Base-by-base conservation (phyloP, 2,329 filamentous ascomycete genomes). In the Thielaviopsis euricoi region DNA sequence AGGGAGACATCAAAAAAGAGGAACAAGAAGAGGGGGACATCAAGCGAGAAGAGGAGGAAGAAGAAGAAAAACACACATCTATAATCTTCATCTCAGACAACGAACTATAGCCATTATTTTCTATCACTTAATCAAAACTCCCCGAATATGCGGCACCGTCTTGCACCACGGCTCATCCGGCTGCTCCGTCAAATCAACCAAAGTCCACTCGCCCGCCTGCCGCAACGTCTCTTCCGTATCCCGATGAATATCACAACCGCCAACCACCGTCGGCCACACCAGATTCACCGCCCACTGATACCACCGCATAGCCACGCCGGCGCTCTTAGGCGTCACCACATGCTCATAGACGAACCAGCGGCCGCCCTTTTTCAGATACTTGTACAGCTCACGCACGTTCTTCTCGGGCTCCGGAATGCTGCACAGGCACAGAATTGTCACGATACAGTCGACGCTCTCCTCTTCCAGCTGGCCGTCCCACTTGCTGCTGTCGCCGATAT, bases 291-390 rank as follows among this genome's bases (percentile, higher is more conserved):
- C 66, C 1, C 71, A 68, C 64, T 81, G 78, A 65, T 80, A 81
- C 17, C 69, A 56, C 13, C 64, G 61, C 63, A 80, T 70, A 23
- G 68, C 64, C n/a, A 17, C 10, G 64, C 70, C 69, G 6, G 71
- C 71, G 10, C 69, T 70, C 4, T 66, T 63, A 50, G 69, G 68
- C 54, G 67, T 67, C 57, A 67, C 65, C 46, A 85, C 78, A 63
- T 85, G 81, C 69, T 85, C 81, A 62, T 76, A 83, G 0, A 80
- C 73, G 61, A 82, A 80, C 80, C 80, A 83, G 43, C 76, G 70
- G 0, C 81, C 81, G 5, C 81, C 81, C 5, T 77, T 76, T 68
- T 80, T 82, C 60, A 85, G 70, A 56, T 77, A 75, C 33, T 71
- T 68, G 65, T 82, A 83, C 29, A 85, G 66, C 61, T 76, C 73